Base-by-base conservation (phyloP, 2,329 filamentous ascomycete species). In the Monilinia aucupariae region DNA sequence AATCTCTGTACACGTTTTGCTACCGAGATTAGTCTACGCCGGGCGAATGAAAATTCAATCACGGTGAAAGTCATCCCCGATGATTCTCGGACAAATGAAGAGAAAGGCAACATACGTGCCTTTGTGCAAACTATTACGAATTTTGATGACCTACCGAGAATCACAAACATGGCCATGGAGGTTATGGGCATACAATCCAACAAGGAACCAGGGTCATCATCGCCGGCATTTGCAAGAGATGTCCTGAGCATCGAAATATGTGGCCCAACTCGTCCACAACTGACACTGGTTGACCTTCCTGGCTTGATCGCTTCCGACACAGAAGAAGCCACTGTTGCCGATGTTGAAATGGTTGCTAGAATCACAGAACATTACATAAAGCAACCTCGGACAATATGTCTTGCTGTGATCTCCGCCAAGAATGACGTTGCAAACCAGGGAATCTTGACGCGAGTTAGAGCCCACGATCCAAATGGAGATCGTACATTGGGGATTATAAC, bases 1-100 rank as follows among this genome's bases (percentile, higher is more conserved):
- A 82, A 80, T 53, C 78, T 85, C 2, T 88, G 85, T 68, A 88
- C 85, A 0, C 77, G 84, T 22, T 87, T 78, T 67, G 77, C 78
- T 0, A 81, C 78, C 0, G 75, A 80, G 63, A 80, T 82, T 51
- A 77, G 74, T n/a, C 76, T 77, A 7, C 70, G 72, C 12, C 66
- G 67, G 15, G 71, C 61, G 7, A 32, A 54, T 6, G 51, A n/a
- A 0, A 52, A 85, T 64, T 80, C 83, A 4, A 73, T 84, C 61
- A 79, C 74, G 4, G 78, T 85, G 39, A 80, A 80, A 59, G 82
- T 85, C 68, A 83, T 82, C 20, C 82, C 83, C 7, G 81, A 83
- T 73, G 79, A 78, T 68, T 74, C 73, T 48, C 76, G 81, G 2
- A 74, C 76, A 4, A 75, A 77, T 63, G 74, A 75, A 32, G 81